Percentiles rank a stretch among this genome's conserved stretches.
Conservation (phyloP, 2,329 filamentous ascomycete genomes). For the Cercospora berteroae region DNA sequence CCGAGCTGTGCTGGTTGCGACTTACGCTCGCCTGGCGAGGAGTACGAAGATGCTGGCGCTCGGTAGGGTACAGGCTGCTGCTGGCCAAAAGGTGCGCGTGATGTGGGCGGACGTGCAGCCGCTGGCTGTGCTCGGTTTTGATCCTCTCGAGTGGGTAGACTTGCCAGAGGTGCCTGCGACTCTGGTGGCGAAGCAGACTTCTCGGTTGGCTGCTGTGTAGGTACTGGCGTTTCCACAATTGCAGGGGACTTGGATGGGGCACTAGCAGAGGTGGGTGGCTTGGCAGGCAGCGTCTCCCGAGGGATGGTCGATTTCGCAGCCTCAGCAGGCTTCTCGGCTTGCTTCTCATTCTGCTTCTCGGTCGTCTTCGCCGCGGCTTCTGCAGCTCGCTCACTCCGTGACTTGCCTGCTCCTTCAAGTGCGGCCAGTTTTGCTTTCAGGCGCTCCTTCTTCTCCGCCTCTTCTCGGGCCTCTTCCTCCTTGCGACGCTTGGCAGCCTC, state of each 20-base stretch:
- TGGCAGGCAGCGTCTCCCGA: conserved; percentile 15
- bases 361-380: conserved; percentile 33
- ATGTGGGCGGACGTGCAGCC: conserved; percentile 19
- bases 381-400: conserved; percentile 37
- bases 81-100: conserved; percentile 24
- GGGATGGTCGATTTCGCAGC: conserved; percentile 11
- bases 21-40: conserved; percentile 39
- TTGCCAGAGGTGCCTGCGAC: conserved; percentile 21
- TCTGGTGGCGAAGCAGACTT: conserved; percentile 26
- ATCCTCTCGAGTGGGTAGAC: conserved; percentile 13
- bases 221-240: conserved; percentile 10
- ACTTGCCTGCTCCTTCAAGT: conserved; percentile 35
- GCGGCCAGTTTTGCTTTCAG: conserved; percentile 38
- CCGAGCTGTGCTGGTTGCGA: conserved; percentile 33
- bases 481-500: conserved; percentile 33
- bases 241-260: conserved; percentile 18
- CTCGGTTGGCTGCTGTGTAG: conserved; percentile 13
- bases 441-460: conserved; percentile 34
- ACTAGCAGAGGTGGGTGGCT: conserved; percentile 24
- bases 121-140: conserved; percentile 16
- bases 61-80: conserved; percentile 29
- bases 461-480: conserved; percentile 33
- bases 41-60: conserved; percentile 44
- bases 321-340: conserved; percentile 16
- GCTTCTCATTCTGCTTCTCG: conserved; percentile 18